Conservation (phyloP, 768 basidiomycete species). For the Albatrellus ellisii region DNA sequence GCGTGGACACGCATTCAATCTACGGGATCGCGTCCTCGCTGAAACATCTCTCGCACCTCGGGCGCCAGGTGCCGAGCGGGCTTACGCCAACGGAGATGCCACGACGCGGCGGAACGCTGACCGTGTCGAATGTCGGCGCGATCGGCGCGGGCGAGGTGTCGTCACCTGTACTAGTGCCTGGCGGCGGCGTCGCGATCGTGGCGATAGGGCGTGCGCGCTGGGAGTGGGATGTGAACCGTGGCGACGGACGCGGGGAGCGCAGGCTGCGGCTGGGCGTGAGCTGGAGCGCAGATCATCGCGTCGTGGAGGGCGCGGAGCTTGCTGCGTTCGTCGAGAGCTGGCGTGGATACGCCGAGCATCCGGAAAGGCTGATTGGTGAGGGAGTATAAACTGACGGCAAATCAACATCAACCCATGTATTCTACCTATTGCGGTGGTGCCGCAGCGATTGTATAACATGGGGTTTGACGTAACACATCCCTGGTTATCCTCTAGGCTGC, state of each 20-base stretch:
- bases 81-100: constrained; percentile 62
- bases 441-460: no score
- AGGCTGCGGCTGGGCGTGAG: constrained; percentile 52
- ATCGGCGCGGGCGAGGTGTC: constrained; percentile 64
- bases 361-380: constrained; percentile 51
- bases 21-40: constrained; percentile 51
- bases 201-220: constrained; percentile 69
- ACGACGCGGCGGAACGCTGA: constrained; percentile 63
- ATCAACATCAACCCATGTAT: no score
- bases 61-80: constrained; percentile 51
- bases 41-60: constrained; percentile 46
- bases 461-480: no score
- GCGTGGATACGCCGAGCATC: constrained; percentile 68
- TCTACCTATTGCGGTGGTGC: no score
- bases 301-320: constrained; percentile 82
- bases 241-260: constrained; percentile 34
- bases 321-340: constrained; percentile 82
- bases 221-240: constrained; percentile 55
- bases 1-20: constrained; percentile 39
- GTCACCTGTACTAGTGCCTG: constrained; percentile 64
- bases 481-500: no score
- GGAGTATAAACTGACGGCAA: no score
- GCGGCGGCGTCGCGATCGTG: constrained; percentile 78
- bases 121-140: constrained; percentile 72
- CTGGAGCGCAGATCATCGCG: constrained; percentile 81